These are phyloP conservation scores for Ampelocalamus luodianensis DNA, from an alignment of 176 grass and related monocot species.

Conservation along the genomic window DNA sequence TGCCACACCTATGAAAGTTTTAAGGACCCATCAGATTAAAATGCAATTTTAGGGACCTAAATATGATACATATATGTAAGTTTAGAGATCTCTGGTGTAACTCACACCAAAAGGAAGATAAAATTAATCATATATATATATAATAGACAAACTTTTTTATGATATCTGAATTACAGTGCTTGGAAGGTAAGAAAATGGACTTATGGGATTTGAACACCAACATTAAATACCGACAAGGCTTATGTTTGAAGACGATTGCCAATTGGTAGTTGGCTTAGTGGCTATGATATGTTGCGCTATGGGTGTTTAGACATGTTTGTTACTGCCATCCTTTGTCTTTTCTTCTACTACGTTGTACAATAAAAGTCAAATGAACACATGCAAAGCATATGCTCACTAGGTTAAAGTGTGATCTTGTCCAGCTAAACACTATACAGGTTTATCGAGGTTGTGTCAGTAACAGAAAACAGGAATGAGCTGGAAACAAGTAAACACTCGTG, in stretches of 20 bases:
- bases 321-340: neutral
- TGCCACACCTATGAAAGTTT: neutral
- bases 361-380: neutral
- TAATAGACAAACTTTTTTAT: neutral
- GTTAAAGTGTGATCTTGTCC: neutral
- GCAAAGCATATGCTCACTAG: neutral
- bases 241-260: neutral
- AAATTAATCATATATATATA: neutral
- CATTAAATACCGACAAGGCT: neutral
- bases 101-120: neutral
- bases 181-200: conserved; percentile 1
- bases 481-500: conserved; percentile 7
- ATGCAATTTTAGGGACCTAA: neutral
- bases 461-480: neutral
- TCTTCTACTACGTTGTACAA: neutral
- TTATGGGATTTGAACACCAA: neutral
- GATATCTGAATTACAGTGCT: neutral
- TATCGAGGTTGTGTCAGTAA: neutral
- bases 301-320: neutral
- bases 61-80: neutral
- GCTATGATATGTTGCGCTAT: neutral
- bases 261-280: neutral
- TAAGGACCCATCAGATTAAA: neutral
- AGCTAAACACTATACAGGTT: neutral
- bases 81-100: neutral